Conservation (phyloP, 2,329 filamentous ascomycete species). For the Arthroderma uncinatum region DNA sequence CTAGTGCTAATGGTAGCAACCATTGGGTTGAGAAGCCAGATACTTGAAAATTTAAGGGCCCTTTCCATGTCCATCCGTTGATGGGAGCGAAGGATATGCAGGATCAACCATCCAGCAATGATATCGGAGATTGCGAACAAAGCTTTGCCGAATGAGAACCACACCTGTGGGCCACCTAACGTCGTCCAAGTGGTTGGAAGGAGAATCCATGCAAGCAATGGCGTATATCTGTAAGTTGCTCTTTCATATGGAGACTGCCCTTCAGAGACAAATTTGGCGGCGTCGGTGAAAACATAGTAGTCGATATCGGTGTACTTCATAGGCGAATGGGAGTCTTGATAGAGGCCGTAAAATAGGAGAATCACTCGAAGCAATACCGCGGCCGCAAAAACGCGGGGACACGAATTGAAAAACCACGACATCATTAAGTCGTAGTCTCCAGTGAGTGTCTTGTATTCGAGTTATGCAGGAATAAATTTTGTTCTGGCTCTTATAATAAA, state of each 20-base stretch:
- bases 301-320: slow-evolving; percentile 99
- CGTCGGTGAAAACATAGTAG: slow-evolving; percentile 96
- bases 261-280: slow-evolving; percentile 62
- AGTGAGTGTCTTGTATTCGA: background rate
- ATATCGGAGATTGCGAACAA: slow-evolving; percentile 78
- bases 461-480: background rate
- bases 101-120: slow-evolving; percentile 68
- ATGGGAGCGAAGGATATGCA: slow-evolving; percentile 41
- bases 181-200: slow-evolving; percentile 58
- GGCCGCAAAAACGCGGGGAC: slow-evolving; percentile 25
- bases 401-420: slow-evolving; percentile 23
- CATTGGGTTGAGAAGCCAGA: slow-evolving; percentile 97
- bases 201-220: slow-evolving; percentile 81
- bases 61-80: slow-evolving; percentile 40
- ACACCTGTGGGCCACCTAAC: slow-evolving; percentile 28
- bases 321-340: slow-evolving; percentile 83
- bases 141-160: slow-evolving; percentile 78
- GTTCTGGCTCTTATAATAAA: background rate
- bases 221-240: slow-evolving; percentile 95
- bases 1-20: slow-evolving; percentile 92
- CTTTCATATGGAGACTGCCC: slow-evolving; percentile 68
- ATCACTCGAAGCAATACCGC: slow-evolving; percentile 53
- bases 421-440: background rate
- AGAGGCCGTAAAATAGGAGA: slow-evolving; percentile 78
- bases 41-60: slow-evolving; percentile 65